Conservation (phyloP, 2,329 filamentous ascomycete species). For the Colletotrichum lupini region DNA sequence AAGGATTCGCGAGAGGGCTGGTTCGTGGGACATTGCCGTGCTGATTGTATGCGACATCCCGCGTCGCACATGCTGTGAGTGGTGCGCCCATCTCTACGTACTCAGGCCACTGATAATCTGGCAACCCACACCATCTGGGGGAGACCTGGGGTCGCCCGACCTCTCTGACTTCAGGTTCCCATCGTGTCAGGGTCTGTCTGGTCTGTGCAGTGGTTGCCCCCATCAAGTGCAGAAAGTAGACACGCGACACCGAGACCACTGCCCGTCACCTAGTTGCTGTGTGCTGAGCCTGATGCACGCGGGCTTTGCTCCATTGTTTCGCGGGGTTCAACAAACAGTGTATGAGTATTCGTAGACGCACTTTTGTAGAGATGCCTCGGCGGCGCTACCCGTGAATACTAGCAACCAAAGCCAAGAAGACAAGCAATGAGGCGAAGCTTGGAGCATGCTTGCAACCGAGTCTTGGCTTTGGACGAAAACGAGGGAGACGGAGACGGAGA, state of each 20-base stretch:
- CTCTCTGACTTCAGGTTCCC: background rate
- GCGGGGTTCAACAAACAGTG: background rate
- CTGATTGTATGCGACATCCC: slow-evolving; percentile 16
- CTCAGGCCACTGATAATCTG: slow-evolving; percentile 7
- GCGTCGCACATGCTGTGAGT: background rate
- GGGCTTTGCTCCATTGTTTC: background rate
- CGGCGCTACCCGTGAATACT: background rate
- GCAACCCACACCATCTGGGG: background rate
- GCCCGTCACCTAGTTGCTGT: background rate
- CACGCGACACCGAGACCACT: slow-evolving; percentile 21
- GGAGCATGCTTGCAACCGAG: slow-evolving; percentile 25
- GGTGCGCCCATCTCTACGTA: slow-evolving; percentile 9
- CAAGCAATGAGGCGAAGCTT: slow-evolving; percentile 20
- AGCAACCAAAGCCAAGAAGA: slow-evolving; percentile 7
- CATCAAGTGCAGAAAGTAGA: background rate
- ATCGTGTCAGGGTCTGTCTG: background rate
- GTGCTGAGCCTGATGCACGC: too few species aligned
- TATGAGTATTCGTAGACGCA: background rate
- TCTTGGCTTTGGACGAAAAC: slow-evolving; percentile 23
- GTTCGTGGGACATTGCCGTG: background rate
- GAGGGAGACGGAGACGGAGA: background rate
- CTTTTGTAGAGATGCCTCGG: slow-evolving; percentile 19
- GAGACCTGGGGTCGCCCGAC: background rate
- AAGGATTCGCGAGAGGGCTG: background rate
- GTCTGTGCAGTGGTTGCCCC: background rate